Conservation (phyloP, 2,329 filamentous ascomycete species). For the Hypoxylon sp. region DNA sequence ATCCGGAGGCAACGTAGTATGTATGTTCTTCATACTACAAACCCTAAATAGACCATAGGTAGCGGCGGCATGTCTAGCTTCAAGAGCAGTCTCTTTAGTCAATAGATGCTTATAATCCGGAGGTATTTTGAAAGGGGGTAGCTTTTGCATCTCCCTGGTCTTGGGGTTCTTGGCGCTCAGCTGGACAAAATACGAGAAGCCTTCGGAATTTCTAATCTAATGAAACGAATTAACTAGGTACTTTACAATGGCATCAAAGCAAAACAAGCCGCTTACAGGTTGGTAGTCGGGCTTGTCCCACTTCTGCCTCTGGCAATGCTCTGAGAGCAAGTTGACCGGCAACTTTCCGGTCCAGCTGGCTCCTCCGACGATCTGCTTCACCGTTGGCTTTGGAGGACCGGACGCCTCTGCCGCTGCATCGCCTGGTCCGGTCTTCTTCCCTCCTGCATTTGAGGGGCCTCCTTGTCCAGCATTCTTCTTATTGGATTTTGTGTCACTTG, state of each 20-base stretch:
- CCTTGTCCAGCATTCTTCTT: constrained; percentile 46
- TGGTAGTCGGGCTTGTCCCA: constrained; percentile 96
- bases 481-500: constrained; percentile 59
- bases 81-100: constrained; percentile 78
- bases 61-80: constrained; percentile 92
- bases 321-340: constrained; percentile 89
- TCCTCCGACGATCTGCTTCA: constrained; percentile 87
- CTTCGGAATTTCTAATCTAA: constrained; percentile 71
- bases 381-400: constrained; percentile 66
- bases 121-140: constrained; percentile 86
- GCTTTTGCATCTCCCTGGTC: constrained; percentile 76
- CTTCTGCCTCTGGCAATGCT: constrained; percentile 94
- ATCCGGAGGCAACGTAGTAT: constrained; percentile 90
- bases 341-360: constrained; percentile 97
- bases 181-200: constrained; percentile 82
- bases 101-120: constrained; percentile 78
- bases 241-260: constrained; percentile 15
- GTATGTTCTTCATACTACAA: constrained; percentile 94
- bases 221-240: constrained; percentile 40
- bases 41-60: constrained; percentile 91
- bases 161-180: constrained; percentile 79
- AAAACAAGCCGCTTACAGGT: constrained; percentile 61
- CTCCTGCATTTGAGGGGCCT: constrained; percentile 33
- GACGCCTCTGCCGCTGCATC: constrained; percentile 47
- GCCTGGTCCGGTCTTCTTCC: constrained; percentile 36